Conservation (phyloP, 495 filamentous ascomycete genomes). For the Hypoxylon fuscum region DNA sequence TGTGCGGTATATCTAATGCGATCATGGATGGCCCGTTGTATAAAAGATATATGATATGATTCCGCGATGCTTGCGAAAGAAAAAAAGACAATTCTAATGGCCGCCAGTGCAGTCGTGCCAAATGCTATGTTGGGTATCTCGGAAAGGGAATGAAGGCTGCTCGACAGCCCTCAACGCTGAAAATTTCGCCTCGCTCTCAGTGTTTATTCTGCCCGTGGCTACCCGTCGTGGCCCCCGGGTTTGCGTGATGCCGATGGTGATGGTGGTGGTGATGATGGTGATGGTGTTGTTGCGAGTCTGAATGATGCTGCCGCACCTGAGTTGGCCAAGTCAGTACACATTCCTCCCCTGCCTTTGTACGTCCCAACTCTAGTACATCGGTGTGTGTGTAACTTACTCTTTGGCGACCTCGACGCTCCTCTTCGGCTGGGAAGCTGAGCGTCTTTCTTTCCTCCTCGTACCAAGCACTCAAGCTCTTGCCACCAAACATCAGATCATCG, state of each 20-base stretch:
- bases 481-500: slow-evolving; percentile 65
- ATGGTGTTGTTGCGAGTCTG: slow-evolving; percentile 32
- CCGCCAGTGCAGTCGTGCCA: slow-evolving; percentile 24
- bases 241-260: slow-evolving; percentile 36
- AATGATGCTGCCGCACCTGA: slow-evolving; percentile 40
- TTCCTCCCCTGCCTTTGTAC: neutral
- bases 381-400: slow-evolving; percentile 35
- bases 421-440: slow-evolving; percentile 49
- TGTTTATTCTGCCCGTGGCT: slow-evolving; percentile 37
- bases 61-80: slow-evolving; percentile 1
- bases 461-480: slow-evolving; percentile 63
- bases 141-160: slow-evolving; percentile 19
- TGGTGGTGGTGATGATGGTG: slow-evolving; percentile 37
- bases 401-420: slow-evolving; percentile 56
- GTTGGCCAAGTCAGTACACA: slow-evolving; percentile 8
- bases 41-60: slow-evolving; percentile 9
- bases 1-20: slow-evolving; percentile 38
- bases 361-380: no score
- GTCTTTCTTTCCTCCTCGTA: slow-evolving; percentile 62
- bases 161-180: slow-evolving; percentile 9
- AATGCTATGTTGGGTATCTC: slow-evolving; percentile 41
- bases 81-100: slow-evolving; percentile 19
- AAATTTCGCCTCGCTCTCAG: slow-evolving; percentile 9
- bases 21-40: neutral
- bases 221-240: slow-evolving; percentile 20